Evolutionary conservation across 495 filamentous ascomycete genomes (phyloP).

Genomic region (Penicillium dipodomyicola): DNA sequence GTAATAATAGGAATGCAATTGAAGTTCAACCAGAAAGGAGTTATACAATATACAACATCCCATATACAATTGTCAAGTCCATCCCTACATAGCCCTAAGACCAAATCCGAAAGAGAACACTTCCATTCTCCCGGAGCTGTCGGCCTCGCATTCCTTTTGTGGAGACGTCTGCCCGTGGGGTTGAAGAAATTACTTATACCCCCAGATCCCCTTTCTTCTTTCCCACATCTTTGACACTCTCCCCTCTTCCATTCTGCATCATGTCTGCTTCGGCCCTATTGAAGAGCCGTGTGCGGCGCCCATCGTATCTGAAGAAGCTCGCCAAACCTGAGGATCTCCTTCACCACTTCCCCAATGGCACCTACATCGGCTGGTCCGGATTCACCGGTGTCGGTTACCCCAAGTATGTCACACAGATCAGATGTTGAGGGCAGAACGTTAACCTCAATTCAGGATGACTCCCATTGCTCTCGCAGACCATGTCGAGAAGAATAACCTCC

Average conservation of each 20-base stretch:
- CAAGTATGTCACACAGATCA: conserved; percentile 55
- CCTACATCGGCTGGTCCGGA: conserved; percentile 86
- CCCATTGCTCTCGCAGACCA: conserved; percentile 83
- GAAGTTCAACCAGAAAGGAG: too few relatives aligned
- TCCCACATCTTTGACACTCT: conserved; percentile 11
- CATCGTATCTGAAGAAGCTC: conserved; percentile 76
- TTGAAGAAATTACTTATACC: conserved; percentile 29
- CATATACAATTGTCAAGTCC: not conserved
- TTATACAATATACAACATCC: conserved; percentile 2
- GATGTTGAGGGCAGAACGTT: not conserved
- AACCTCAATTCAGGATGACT: conserved; percentile 58
- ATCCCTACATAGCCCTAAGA: not conserved
- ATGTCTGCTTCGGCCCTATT: conserved; percentile 69
- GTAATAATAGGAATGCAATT: not conserved
- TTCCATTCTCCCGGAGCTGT: conserved; percentile 24
- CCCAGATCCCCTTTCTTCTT: conserved; percentile 10
- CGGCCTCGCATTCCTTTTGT: conserved; percentile 4
- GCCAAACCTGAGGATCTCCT: conserved; percentile 77
- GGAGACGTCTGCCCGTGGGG: conserved; percentile 17
- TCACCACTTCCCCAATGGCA: conserved; percentile 73
- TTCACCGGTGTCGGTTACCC: conserved; percentile 92
- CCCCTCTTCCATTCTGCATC: conserved; percentile 13
- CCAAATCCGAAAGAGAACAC: not conserved
- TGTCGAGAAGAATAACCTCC: conserved; percentile 82
- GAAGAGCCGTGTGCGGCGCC: conserved; percentile 69